Percentiles rank a stretch among this genome's conserved stretches.
Evolutionary conservation across 129 eudicot species (phyloP).

Genomic region (Pseudognaphalium luteoalbum): DNA sequence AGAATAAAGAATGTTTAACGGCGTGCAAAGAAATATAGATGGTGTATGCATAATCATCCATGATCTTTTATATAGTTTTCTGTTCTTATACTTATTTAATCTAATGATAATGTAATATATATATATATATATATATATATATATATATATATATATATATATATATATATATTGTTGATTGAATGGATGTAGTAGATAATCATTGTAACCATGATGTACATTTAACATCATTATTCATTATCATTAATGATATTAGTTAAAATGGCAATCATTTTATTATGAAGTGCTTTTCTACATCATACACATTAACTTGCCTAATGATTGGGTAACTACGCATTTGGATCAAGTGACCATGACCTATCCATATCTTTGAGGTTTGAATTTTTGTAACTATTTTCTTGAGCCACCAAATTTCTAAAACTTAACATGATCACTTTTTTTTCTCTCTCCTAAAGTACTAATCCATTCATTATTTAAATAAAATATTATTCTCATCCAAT

Average conservation of each 20-base stretch:
- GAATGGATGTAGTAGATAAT: conserved; percentile 19
- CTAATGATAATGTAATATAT: not conserved
- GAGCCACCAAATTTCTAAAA: no score
- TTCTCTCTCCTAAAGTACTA: no score
- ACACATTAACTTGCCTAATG: conserved; percentile 7
- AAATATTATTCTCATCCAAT: no score
- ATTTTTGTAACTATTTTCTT: no score
- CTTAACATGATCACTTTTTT: no score
- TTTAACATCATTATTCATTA: not conserved
- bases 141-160: no score
- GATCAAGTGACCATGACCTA: conserved; percentile 11
- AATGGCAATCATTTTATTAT: conserved; percentile 15
- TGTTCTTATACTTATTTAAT: not conserved
- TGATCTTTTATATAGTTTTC: not conserved
- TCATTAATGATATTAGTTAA: conserved; percentile 12
- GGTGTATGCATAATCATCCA: not conserved
- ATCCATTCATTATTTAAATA: no score
- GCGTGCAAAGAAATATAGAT: no score
- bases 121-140: no score
- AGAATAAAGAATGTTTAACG: no score
- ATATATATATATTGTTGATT: no score
- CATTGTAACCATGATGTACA: conserved; percentile 15
- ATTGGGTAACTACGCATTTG: conserved; percentile 7
- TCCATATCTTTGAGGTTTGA: not conserved
- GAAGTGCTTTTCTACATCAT: conserved; percentile 25